Evolutionary conservation across 1,284 basidiomycete genomes (phyloP).

Genomic region (Ustilago nuda): DNA sequence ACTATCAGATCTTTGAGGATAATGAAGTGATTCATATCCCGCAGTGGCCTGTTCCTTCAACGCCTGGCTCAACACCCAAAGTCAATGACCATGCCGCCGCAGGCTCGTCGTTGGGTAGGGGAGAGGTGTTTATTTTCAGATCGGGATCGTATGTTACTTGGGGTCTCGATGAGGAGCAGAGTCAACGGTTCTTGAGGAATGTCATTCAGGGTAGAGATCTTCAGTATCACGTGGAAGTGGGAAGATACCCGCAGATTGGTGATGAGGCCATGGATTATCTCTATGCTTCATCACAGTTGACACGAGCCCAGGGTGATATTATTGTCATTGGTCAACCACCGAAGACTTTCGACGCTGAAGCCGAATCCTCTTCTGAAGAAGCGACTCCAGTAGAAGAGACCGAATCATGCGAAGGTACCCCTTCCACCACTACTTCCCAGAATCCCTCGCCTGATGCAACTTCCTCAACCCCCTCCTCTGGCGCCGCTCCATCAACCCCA

Average conservation of each 20-base stretch:
- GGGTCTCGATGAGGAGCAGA: slow-evolving; percentile 61
- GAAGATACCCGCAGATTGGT: slow-evolving; percentile 54
- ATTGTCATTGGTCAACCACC: slow-evolving; percentile 64
- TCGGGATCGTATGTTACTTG: slow-evolving; percentile 66
- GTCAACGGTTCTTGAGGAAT: slow-evolving; percentile 49
- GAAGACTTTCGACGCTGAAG: slow-evolving; percentile 36
- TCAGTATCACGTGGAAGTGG: slow-evolving; percentile 47
- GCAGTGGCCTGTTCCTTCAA: slow-evolving; percentile 49
- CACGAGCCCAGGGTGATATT: slow-evolving; percentile 65
- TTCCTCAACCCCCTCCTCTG: not conserved
- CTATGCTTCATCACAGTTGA: slow-evolving; percentile 51
- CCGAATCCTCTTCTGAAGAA: not conserved
- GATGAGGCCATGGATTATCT: slow-evolving; percentile 68
- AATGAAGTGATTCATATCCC: slow-evolving; percentile 66
- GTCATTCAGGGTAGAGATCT: slow-evolving; percentile 54
- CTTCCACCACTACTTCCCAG: not conserved
- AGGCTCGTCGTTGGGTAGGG: slow-evolving; percentile 14
- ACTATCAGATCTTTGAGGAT: slow-evolving; percentile 62
- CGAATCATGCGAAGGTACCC: not conserved
- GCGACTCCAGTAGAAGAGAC: not conserved
- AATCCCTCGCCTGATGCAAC: not conserved
- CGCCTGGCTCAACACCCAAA: not conserved
- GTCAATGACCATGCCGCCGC: not conserved
- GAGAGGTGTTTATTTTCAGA: slow-evolving; percentile 65
- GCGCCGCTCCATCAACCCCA: not conserved